These are phyloP conservation scores for Fusarium mangiferae DNA, from an alignment of 2,329 filamentous ascomycete genomes.

Conservation along the genomic window DNA sequence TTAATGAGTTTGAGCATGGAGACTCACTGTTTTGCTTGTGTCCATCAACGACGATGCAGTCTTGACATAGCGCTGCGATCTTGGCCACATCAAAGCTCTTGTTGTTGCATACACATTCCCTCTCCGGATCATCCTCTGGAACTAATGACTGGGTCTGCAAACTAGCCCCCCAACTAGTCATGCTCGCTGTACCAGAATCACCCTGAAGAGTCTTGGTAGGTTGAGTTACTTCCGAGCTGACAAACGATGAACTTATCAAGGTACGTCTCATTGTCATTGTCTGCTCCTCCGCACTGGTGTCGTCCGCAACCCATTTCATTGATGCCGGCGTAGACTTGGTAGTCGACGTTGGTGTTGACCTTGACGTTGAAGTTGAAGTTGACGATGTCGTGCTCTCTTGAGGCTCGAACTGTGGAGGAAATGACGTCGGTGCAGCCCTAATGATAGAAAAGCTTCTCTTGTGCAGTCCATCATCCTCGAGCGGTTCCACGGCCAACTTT, in stretches of 20 bases:
- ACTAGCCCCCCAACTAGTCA: conserved; percentile 8
- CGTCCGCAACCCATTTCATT: conserved; percentile 7
- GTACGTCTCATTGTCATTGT: not conserved
- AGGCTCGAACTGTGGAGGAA: conserved; percentile 34
- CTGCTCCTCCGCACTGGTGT: conserved; percentile 9
- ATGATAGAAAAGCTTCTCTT: conserved; percentile 46
- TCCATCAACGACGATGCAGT: conserved; percentile 50
- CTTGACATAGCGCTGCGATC: conserved; percentile 52
- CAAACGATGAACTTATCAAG: conserved; percentile 8
- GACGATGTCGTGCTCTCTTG: conserved; percentile 11
- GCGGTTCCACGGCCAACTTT: conserved; percentile 35
- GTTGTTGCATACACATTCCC: conserved; percentile 52
- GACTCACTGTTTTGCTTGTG: conserved; percentile 48
- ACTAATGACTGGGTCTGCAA: conserved; percentile 31
- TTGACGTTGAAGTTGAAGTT: conserved; percentile 4
- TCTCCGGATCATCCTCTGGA: conserved; percentile 44
- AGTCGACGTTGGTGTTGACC: conserved; percentile 1
- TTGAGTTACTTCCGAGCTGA: conserved; percentile 5
- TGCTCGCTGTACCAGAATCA: conserved; percentile 1
- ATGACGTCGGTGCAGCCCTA: conserved; percentile 47
- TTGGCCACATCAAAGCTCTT: conserved; percentile 53
- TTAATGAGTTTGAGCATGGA: no score
- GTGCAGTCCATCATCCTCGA: conserved; percentile 10
- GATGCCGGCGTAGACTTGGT: not conserved
- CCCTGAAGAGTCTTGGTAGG: not conserved